Conservation (phyloP, 140 eudicot species). For the Flaveria floridana region DNA sequence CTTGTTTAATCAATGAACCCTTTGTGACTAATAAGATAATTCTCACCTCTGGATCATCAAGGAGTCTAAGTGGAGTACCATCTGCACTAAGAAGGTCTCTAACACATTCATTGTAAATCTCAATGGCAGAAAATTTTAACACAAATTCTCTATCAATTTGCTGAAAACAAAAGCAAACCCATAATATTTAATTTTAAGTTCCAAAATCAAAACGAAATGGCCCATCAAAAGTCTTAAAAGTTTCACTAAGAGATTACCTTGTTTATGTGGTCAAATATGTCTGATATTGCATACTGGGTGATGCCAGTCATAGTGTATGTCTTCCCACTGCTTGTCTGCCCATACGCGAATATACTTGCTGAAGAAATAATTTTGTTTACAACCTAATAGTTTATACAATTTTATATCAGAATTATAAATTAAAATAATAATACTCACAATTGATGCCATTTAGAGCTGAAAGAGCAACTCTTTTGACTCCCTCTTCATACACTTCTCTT, state of each 20-base stretch:
- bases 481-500: conserved; percentile 73
- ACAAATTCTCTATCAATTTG: conserved; percentile 65
- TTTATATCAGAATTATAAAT: not conserved
- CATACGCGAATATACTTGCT: conserved; percentile 96
- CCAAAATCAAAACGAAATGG: conserved; percentile 2
- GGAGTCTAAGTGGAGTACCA: conserved; percentile 73
- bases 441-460: conserved; percentile 83
- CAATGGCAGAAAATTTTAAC: conserved; percentile 87
- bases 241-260: conserved; percentile 36
- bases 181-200: conserved; percentile 1
- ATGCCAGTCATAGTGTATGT: conserved; percentile 93
- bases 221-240: not conserved
- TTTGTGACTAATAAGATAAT: not conserved
- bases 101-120: conserved; percentile 89
- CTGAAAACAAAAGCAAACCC: conserved; percentile 37
- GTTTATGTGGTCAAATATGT: conserved; percentile 61
- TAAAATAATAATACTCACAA: conserved; percentile 41
- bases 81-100: conserved; percentile 81
- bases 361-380: conserved; percentile 33
- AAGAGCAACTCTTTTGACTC: conserved; percentile 76
- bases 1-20: not conserved
- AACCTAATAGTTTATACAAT: not conserved
- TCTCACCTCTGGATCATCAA: conserved; percentile 92
- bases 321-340: conserved; percentile 99
- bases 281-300: conserved; percentile 68